Evolutionary conservation across 768 basidiomycete species (phyloP), one percentile per base, ranked within the genome.

Genomic region (Tylopilus plumbeoviolaceoides): DNA sequence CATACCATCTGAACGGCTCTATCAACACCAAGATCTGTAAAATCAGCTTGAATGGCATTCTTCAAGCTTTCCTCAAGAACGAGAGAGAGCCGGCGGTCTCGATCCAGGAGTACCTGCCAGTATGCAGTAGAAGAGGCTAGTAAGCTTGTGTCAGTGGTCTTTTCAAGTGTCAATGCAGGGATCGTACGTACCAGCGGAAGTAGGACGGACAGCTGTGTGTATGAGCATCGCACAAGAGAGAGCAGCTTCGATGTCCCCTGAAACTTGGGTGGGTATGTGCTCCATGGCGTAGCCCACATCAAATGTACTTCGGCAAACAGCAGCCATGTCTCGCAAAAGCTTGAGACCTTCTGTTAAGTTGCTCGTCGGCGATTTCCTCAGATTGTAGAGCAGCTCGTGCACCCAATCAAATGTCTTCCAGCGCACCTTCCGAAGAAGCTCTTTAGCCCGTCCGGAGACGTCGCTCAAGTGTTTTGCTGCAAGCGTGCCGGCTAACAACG

Each of bases 351-450:
- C 60, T 7, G 56, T 47, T 23, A 23, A 23, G 23, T 23, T 23
- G 20, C 58, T 58, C 6, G 45, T 54, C 2, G 41, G 44, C n/a
- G 55, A 33, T 12, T 33, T 39, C 1, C 21, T 10, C 17, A 62
- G 54, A 17, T 64, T 69, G 1, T 25, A n/a, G 0, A 58, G 54
- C 6, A 77, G 53, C n/a, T 77, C 58, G 1, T 47, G 33, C 48
- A 74, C 66, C 75, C 78, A 80, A 4, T 53, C 49, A 30, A 70
- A 68, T 3, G 67, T 55, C n/a, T 66, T 66, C 7, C 42, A 9
- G n/a, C 78, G 70, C 31, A 70, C 62, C 14, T 47, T 53, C 3
- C 63, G 67, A 35, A 77, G 65, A 12, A 77, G 60, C 5, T 2
- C 20, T 38, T 63, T 14, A 11, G 31, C 31, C 31, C 11, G 31